Base-by-base conservation (phyloP, 2,329 filamentous ascomycete genomes). In the Aspergillus sp. region DNA sequence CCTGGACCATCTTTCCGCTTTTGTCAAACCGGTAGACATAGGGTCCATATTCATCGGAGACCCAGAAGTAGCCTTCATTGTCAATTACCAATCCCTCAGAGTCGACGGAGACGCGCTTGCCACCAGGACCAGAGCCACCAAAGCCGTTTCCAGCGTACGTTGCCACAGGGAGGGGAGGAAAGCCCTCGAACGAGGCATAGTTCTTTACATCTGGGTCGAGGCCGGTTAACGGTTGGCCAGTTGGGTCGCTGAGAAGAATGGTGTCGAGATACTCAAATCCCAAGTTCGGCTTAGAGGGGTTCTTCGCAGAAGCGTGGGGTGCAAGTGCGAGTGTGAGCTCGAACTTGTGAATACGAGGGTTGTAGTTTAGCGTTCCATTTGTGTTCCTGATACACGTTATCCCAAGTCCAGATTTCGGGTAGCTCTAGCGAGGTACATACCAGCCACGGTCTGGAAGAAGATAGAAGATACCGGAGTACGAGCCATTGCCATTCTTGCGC, bases 31-130 rank as follows among this genome's bases (percentile, higher is more conserved):
- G 81, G 77, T 89, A 91, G 20, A 90, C 75, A 64, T 86, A 90
- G 0, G 86, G 86, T 0, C 87, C 88, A 67, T 89, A 88, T 73
- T 90, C 88, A 67, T 91, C 88, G 7, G 79, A 82, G 40, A 90
- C 77, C 86, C 86, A 91, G 73, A 89, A 90, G 0, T 79, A 78
- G 12, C 83, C 85, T 54, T 88, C 82, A 0, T 74, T 63, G 49
- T 81, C 81, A 6, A 91, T 77, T 1, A 85, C 83, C 0, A 91
- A 74, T 1, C 88, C 88, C 74, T 91, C 89, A 0, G 83, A 75
- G 66, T 91, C 89, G 2, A 91, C 67, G 0, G 83, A 71, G 34
- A 90, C 80, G 12, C 84, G 78, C 57, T 78, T 80, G 1, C 85
- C 86, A 6, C 87, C 87, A 0, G 80, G 69, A 0, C 87, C 86